Evolutionary conservation across 805 yeast species (phyloP), one percentile per base, ranked within the genome.

Genomic region (Yamadazyma insecticola): DNA sequence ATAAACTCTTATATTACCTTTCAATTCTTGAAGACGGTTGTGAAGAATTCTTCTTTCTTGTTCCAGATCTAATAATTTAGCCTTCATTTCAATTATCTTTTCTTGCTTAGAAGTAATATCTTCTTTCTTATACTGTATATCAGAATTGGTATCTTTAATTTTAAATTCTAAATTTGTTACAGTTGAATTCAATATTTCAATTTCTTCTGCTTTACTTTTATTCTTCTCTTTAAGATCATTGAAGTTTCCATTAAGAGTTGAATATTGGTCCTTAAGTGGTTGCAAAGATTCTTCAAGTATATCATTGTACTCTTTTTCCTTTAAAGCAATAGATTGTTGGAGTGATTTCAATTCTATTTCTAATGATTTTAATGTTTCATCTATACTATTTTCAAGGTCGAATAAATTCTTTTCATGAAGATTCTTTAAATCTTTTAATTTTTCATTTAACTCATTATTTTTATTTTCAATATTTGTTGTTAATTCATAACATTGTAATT

Each of bases 1-100:
- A 46, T 81, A 86, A 0, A 90, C 97, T 28, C 97, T 61, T 20
- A 92, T 88, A 47, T 87, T 92, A 1, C 98, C 97, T 54, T 88
- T 84, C 22, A 90, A 54, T 37, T 86, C 95, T 53, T 88, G 96
- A 5, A 90, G 60, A 39, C 66, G 68, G 48, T 85, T 79, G 48
- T 87, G 96, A 1, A 84, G 52, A 10, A 57, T 47, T 7, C 96
- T 62, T 38, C 96, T 64, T 22, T 62, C 48, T 1, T 63, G 53
- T 43, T 83, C 90, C 37, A 73, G 76, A 13, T 55, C 51, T 1
- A 67, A 49, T 7, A 79, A 51, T 19, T 58, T 51, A 7, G 55
- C 53, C 18, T 61, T 60, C 27, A 49, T 43, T 9, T 32, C 12
- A 18, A 30, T 20, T 5, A 43, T 28, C 17, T 26, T 28, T 13